Base-by-base conservation (phyloP, 2,329 filamentous ascomycete species). In the Macroventuria anomochaeta region DNA sequence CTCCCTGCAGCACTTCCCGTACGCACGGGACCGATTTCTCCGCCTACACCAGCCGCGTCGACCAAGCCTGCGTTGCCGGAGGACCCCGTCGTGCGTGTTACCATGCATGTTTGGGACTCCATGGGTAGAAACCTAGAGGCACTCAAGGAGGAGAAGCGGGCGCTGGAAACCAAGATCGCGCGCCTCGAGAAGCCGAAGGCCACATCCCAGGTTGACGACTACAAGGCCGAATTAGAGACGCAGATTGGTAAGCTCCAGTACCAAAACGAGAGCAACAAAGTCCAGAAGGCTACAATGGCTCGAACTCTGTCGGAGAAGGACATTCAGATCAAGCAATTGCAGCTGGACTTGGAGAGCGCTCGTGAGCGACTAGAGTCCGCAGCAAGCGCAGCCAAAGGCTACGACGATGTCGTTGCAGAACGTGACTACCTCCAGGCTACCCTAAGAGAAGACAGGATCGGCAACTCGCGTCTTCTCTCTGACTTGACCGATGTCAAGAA, bases 211-310 rank as follows among this genome's bases (percentile, higher is more conserved):
- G 15, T 41, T 2, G 29, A 36, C 3, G 23, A 43, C 2, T 39
- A 53, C 2, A 40, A 59, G 1, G n/a, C 49, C 6, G 56, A 52
- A 2, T 6, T 42, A 6, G 25, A 31, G 4, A 33, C 34, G 25
- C 47, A 56, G n/a, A 28, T 66, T 2, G 60, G 58, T 7, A 40
- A 52, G n/a, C 48, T 67, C 2, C 47, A 37, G 2, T 63, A 56
- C 31, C 64, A 64, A 17, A 56, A 65, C 7, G 55, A 64, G 11
- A 21, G 28, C 15, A 66, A 62, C 40, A 62, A 57, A 31, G 52
- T 53, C 0, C 57, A 63, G 15, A 66, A 58, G 26, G 54, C 60
- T 11, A 44, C 41, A 0, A 65, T 69, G 65, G 55, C 50, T 32
- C 57, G 58, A 1, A 32, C 55, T 3, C n/a, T 69, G 6, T 46